A percentile compares a stretch with the other conserved stretches of the same genome.
Evolutionary conservation across 83 land plant genomes (phyloP).

Genomic region (Diphasiastrum complanatum): DNA sequence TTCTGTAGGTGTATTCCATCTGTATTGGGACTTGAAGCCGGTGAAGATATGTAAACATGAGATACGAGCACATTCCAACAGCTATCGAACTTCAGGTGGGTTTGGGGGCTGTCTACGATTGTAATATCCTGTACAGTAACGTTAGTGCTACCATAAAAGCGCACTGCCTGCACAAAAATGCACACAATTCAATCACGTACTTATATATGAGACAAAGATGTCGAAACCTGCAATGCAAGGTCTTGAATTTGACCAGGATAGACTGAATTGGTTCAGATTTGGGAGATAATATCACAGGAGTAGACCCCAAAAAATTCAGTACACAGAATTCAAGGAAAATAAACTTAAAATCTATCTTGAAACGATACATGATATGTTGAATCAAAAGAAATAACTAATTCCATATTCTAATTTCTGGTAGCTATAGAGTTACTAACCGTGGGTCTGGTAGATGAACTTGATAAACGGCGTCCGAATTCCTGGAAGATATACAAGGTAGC

Average conservation of each 20-base stretch:
- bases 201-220: no score
- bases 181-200: not conserved
- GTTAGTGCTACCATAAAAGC: conserved; percentile 77
- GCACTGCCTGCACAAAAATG: conserved; percentile 45
- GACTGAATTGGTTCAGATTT: no score
- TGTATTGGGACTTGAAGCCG: conserved; percentile 76
- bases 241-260: no score
- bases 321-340: no score
- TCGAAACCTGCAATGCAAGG: no score
- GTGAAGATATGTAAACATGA: conserved; percentile 52
- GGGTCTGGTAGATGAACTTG: conserved; percentile 48
- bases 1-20: conserved; percentile 82
- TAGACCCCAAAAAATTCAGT: no score
- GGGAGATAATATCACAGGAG: no score
- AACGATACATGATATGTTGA: no score
- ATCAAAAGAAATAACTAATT: no score
- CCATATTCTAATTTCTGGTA: not conserved
- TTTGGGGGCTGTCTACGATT: conserved; percentile 70
- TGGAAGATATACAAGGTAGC: no score
- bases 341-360: no score
- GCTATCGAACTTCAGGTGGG: conserved; percentile 79
- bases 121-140: conserved; percentile 62
- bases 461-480: no score
- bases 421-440: conserved; percentile 39
- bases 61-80: conserved; percentile 51